A percentile compares a stretch with the other conserved stretches of the same genome.
Conservation (phyloP, 371 early-diverging fungal species). For the Cokeromyces recurvatus region DNA sequence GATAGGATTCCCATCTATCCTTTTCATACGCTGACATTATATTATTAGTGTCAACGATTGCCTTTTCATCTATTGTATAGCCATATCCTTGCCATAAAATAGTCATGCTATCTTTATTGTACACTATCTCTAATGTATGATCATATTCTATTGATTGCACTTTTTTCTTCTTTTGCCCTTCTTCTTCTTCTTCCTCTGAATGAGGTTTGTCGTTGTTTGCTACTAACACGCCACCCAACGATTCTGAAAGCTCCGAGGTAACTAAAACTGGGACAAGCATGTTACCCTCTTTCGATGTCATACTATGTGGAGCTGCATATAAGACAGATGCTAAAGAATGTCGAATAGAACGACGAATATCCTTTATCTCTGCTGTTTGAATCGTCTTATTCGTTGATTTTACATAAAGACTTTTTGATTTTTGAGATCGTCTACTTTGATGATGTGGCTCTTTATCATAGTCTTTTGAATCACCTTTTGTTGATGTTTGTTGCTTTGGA, state of each 20-base stretch:
- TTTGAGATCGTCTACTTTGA: too few species aligned
- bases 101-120: background rate
- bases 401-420: too few species aligned
- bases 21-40: constrained; percentile 15
- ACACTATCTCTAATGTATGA: constrained; percentile 18
- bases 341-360: constrained; percentile 28
- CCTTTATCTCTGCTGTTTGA: too few species aligned
- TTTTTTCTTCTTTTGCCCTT: constrained; percentile 2
- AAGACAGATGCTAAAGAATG: constrained; percentile 35
- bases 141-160: constrained; percentile 31
- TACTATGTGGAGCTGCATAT: constrained; percentile 38
- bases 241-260: constrained; percentile 30
- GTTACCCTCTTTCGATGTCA: constrained; percentile 2
- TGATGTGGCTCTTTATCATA: too few species aligned
- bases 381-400: too few species aligned
- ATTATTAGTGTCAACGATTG: background rate
- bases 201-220: background rate
- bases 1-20: constrained; percentile 28
- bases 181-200: background rate
- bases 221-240: constrained; percentile 17
- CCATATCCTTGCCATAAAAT: constrained; percentile 43
- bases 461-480: too few species aligned
- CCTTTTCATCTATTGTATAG: constrained; percentile 9
- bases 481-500: too few species aligned
- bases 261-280: constrained; percentile 35